These are phyloP conservation scores for Botrytis paeoniae DNA, from an alignment of 2,329 filamentous ascomycete species.

Conservation along the genomic window DNA sequence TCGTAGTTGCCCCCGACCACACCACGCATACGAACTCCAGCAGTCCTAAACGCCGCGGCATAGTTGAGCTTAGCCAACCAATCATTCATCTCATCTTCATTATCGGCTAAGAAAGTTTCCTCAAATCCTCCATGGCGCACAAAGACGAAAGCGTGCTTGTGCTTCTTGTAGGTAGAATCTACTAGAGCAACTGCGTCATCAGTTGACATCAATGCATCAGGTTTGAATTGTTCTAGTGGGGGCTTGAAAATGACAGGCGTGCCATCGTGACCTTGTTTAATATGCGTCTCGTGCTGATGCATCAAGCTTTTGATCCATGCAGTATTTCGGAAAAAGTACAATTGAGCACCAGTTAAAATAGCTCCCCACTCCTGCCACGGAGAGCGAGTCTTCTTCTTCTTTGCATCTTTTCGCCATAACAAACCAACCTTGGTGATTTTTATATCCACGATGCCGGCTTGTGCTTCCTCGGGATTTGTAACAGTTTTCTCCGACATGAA, in stretches of 20 bases:
- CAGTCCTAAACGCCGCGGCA: constrained; percentile 87
- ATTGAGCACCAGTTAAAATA: constrained; percentile 90
- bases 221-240: constrained; percentile 86
- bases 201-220: constrained; percentile 89
- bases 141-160: constrained; percentile 93
- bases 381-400: constrained; percentile 90
- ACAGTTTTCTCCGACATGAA: constrained; percentile 88
- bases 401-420: constrained; percentile 89
- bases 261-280: constrained; percentile 72
- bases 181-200: constrained; percentile 86
- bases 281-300: constrained; percentile 79
- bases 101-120: constrained; percentile 87
- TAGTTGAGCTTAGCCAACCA: constrained; percentile 97
- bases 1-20: constrained; percentile 83
- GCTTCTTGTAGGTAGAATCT: constrained; percentile 85
- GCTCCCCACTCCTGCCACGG: constrained; percentile 99
- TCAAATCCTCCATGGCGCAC: constrained; percentile 83
- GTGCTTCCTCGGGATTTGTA: constrained; percentile 79
- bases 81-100: constrained; percentile 88
- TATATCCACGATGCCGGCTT: constrained; percentile 92
- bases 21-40: constrained; percentile 85
- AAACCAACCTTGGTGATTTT: constrained; percentile 95
- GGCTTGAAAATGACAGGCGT: constrained; percentile 86
- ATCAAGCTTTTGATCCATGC: constrained; percentile 90
- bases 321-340: constrained; percentile 95